Evolutionary conservation across 805 yeast species (phyloP).

Genomic region (Ogataea trehaloabstinens): DNA sequence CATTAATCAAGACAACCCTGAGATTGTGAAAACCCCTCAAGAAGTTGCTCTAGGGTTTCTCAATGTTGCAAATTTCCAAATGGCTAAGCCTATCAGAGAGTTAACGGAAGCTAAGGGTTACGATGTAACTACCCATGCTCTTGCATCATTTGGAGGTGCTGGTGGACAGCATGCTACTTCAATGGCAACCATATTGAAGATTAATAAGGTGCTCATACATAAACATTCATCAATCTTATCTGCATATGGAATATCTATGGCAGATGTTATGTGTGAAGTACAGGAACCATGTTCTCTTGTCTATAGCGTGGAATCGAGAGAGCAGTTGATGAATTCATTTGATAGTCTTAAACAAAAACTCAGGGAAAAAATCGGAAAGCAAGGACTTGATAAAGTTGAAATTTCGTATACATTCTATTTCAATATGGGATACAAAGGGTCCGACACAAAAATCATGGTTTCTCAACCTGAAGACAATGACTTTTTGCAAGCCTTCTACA

Average conservation of each 20-base stretch:
- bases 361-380: constrained; percentile 24
- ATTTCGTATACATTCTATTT: constrained; percentile 40
- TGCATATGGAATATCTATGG: constrained; percentile 67
- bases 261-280: constrained; percentile 33
- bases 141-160: constrained; percentile 85
- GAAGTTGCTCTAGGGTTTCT: constrained; percentile 77
- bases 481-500: constrained; percentile 23
- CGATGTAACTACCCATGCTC: constrained; percentile 54
- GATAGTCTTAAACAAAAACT: constrained; percentile 13
- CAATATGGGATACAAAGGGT: constrained; percentile 76
- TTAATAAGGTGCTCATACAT: constrained; percentile 63
- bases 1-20: constrained; percentile 44
- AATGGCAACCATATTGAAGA: constrained; percentile 66
- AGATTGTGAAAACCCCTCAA: constrained; percentile 46
- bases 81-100: constrained; percentile 81
- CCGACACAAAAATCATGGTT: constrained; percentile 64
- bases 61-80: constrained; percentile 75
- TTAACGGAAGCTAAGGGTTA: constrained; percentile 79
- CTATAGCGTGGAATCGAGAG: constrained; percentile 11
- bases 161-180: constrained; percentile 85
- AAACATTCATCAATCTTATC: constrained; percentile 49
- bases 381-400: constrained; percentile 10
- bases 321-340: constrained; percentile 14
- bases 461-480: constrained; percentile 21
- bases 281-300: constrained; percentile 28